These are phyloP conservation scores for Epichloe elymi DNA, from an alignment of 2,329 filamentous ascomycete species.

Conservation along the genomic window DNA sequence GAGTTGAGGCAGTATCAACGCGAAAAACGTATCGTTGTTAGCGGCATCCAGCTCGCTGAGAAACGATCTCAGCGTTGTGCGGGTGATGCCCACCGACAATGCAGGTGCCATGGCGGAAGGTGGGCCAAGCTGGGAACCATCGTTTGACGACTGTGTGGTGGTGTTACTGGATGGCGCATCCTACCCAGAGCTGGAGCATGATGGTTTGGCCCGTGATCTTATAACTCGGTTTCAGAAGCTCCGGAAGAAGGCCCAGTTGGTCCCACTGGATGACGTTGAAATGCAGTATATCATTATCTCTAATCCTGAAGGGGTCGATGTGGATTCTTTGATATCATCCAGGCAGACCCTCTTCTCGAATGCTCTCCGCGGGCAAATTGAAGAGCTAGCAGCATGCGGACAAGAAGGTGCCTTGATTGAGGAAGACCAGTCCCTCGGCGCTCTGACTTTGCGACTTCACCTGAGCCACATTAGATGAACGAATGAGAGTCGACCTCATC, in stretches of 20 bases:
- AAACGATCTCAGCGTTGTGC: conserved; percentile 50
- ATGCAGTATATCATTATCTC: neutral
- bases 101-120: neutral
- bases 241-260: conserved; percentile 12
- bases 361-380: neutral
- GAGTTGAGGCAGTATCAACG: conserved; percentile 63
- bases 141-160: conserved; percentile 38
- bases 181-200: conserved; percentile 66
- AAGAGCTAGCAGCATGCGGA: too few species aligned
- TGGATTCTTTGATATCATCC: neutral
- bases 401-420: neutral
- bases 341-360: neutral
- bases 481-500: too few species aligned
- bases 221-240: neutral
- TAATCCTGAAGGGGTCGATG: neutral
- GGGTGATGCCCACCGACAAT: conserved; percentile 3
- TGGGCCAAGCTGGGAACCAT: conserved; percentile 12
- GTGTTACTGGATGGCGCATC: conserved; percentile 64
- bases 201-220: conserved; percentile 41
- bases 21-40: conserved; percentile 44
- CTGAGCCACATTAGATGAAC: too few species aligned
- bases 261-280: neutral
- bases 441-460: too few species aligned
- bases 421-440: too few species aligned
- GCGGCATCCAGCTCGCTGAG: conserved; percentile 24